Base-by-base conservation (phyloP, 140 eudicot species). In the Eryngium alpinum region DNA sequence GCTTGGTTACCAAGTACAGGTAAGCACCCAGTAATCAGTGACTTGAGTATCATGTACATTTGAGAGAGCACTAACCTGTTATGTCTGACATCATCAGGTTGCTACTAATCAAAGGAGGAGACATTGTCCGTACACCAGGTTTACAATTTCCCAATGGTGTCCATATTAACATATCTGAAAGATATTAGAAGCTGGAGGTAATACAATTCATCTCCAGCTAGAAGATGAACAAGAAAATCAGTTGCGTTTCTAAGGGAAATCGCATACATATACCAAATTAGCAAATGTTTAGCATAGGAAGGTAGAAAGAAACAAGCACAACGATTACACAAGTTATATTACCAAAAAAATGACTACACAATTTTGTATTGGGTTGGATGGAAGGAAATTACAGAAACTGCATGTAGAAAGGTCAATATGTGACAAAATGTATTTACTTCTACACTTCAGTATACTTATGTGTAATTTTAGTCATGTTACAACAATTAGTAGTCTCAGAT, bases 1-100 rank as follows among this genome's bases (percentile, higher is more conserved):
- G 91, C 78, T 77, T 92, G 82, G 95, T 91, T 17, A 94, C 98
- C 69, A 94, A 94, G 74, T 90, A 89, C 90, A 92, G 91, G 98
- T 92, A 90, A 80, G 87, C 72, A 81, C 63, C 27, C 25, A 33
- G n/a, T 60, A 53, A 34, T 43, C 32, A 34, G 77, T 43, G 12
- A 44, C 76, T 33, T 28, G 27, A 71, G 50, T 19, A 71, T 71
- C 19, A 57, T 57, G 33, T 9, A 71, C 19, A 32, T 17, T 12
- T 17, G 50, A 72, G 62, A 77, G 59, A 18, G 38, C 31, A 53
- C 79, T 83, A 77, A 91, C 82, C 82, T n/a, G n/a, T n/a, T n/a
- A n/a, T n/a, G 38, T 62, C 73, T 79, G 44, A 59, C 53, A 80
- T 62, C 80, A 74, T 22, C 90, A 91, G 98, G 89, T 92, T 92